phyloP scores from a whole-genome alignment of 257 asterid species.

The Anisodus acutangulus region DNA sequence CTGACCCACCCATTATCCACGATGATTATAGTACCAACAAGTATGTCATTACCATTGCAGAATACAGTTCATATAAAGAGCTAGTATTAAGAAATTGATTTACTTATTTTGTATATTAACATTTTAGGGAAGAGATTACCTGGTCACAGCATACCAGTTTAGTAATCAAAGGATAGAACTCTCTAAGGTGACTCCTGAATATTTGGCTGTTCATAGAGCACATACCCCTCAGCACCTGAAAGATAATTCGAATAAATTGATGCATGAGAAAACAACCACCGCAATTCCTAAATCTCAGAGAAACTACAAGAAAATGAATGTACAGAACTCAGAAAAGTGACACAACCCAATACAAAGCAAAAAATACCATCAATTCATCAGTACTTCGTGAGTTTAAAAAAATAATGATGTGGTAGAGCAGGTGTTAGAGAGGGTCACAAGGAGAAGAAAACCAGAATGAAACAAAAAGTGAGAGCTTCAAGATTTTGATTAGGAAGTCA shows the following conservation, averaged over 20 bases:
- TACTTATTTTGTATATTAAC: neutral
- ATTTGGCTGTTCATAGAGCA: slow-evolving; percentile 72
- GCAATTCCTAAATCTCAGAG: neutral
- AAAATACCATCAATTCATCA: neutral
- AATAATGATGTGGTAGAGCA: neutral
- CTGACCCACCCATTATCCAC: neutral
- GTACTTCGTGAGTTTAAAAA: neutral
- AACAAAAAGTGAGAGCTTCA: slow-evolving; percentile 17
- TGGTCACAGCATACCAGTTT: slow-evolving; percentile 95
- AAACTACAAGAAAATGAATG: neutral
- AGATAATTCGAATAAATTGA: slow-evolving; percentile 32
- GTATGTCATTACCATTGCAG: slow-evolving; percentile 18
- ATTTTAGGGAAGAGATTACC: slow-evolving; percentile 54
- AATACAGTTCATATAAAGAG: neutral
- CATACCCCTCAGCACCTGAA: slow-evolving; percentile 93
- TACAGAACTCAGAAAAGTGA: slow-evolving; percentile 6
- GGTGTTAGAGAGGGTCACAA: neutral
- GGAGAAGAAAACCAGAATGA: slow-evolving; percentile 26
- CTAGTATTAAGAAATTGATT: neutral
- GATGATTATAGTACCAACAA: neutral
- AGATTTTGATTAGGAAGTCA: slow-evolving; percentile 15
- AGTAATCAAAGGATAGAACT: slow-evolving; percentile 88
- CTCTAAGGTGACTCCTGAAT: slow-evolving; percentile 80
- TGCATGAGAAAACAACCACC: slow-evolving; percentile 21
- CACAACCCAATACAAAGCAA: slow-evolving; percentile 2